Evolutionary conservation across 2,329 filamentous ascomycete genomes (phyloP).

Genomic region (Cyphellophora europaea): DNA sequence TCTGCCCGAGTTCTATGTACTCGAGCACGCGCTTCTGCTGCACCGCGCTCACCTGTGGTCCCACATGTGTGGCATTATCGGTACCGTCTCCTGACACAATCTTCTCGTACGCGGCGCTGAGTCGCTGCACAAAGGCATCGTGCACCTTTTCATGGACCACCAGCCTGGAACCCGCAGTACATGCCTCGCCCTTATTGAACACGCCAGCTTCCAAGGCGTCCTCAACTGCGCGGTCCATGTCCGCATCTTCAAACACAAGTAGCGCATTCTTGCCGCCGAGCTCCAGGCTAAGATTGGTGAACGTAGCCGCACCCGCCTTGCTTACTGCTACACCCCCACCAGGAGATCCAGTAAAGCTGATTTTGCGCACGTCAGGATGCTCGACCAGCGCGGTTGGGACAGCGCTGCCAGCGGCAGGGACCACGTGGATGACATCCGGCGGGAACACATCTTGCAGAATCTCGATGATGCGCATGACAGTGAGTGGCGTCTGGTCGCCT

Average conservation of each 20-base stretch:
- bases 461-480: constrained; percentile 50
- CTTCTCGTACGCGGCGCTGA: constrained; percentile 22
- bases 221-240: constrained; percentile 63
- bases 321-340: constrained; percentile 45
- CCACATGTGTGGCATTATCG: constrained; percentile 41
- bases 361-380: constrained; percentile 62
- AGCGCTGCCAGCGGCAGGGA: constrained; percentile 61
- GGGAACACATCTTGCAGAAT: constrained; percentile 67
- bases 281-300: constrained; percentile 54
- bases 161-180: constrained; percentile 54
- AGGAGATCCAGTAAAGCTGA: constrained; percentile 66
- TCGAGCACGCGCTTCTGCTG: constrained; percentile 34
- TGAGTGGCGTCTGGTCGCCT: constrained; percentile 49
- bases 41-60: constrained; percentile 32
- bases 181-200: constrained; percentile 54
- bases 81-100: constrained; percentile 53
- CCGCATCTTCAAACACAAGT: constrained; percentile 49
- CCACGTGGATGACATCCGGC: constrained; percentile 66
- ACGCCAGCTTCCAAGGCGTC: constrained; percentile 59
- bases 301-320: constrained; percentile 30
- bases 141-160: constrained; percentile 50
- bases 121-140: constrained; percentile 8
- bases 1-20: constrained; percentile 33
- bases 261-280: constrained; percentile 50
- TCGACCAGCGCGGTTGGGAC: constrained; percentile 63